Percentiles rank a stretch among this genome's conserved stretches.
phyloP scores from a whole-genome alignment of 345 rosid species.

The Clarkia xantiana region DNA sequence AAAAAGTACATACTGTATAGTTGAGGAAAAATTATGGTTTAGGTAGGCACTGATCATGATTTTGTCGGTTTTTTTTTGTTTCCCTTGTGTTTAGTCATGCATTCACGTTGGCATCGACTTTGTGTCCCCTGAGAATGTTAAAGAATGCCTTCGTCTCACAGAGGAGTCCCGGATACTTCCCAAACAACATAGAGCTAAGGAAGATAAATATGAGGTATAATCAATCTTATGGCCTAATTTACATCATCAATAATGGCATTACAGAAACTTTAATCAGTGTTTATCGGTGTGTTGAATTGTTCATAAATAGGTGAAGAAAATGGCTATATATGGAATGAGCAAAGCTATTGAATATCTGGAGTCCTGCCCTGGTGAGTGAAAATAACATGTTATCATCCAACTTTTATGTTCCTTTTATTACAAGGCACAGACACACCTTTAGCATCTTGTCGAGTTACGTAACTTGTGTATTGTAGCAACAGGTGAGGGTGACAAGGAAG shows the following conservation, averaged over 20 bases:
- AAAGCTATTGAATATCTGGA: slow-evolving; percentile 5
- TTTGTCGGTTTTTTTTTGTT: too few relatives aligned
- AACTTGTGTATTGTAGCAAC: too few relatives aligned
- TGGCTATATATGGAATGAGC: slow-evolving; percentile 8
- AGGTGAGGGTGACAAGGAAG: too few relatives aligned
- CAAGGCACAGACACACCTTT: too few relatives aligned
- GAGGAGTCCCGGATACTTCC: slow-evolving; percentile 22
- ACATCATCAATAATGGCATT: too few relatives aligned
- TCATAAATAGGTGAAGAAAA: slow-evolving; percentile 9
- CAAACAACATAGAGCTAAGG: slow-evolving; percentile 15
- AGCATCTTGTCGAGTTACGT: too few relatives aligned
- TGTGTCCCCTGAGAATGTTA: slow-evolving; percentile 24
- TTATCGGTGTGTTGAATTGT: not conserved
- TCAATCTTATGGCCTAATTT: too few relatives aligned
- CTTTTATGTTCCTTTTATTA: too few relatives aligned
- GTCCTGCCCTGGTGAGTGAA: not conserved
- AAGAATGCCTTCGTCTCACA: slow-evolving; percentile 18
- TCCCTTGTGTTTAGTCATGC: slow-evolving; percentile 15
- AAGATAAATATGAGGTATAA: slow-evolving; percentile 26
- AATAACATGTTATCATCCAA: too few relatives aligned
- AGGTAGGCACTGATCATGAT: too few relatives aligned
- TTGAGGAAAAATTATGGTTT: too few relatives aligned
- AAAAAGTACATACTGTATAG: too few relatives aligned
- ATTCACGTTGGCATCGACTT: slow-evolving; percentile 21
- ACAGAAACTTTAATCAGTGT: not conserved